Percentiles rank a stretch among this genome's conserved stretches.
phyloP scores from a whole-genome alignment of 1,139 yeast genomes.

The Saccharomyces pastorianus region DNA sequence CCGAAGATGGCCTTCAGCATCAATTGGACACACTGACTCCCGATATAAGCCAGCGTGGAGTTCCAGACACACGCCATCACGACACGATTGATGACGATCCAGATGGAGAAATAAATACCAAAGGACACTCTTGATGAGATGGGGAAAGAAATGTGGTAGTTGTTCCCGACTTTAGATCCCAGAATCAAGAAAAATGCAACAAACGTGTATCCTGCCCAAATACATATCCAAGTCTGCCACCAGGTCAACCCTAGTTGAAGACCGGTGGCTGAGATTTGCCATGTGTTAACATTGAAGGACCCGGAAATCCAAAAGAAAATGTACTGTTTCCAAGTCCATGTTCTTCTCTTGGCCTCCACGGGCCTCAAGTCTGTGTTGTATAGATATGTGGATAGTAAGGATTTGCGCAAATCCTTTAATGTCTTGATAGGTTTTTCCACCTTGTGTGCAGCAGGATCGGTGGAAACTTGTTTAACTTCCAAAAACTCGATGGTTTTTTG shows the following conservation, averaged over 20 bases:
- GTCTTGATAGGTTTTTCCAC: neutral
- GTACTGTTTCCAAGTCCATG: slow-evolving; percentile 75
- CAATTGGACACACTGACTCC: slow-evolving; percentile 72
- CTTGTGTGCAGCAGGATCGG: slow-evolving; percentile 5
- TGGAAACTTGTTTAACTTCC: slow-evolving; percentile 11
- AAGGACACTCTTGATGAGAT: slow-evolving; percentile 64
- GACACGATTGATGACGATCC: slow-evolving; percentile 74
- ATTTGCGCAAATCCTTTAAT: neutral
- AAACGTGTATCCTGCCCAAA: slow-evolving; percentile 64
- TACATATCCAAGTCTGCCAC: slow-evolving; percentile 86
- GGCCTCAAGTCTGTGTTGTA: slow-evolving; percentile 70
- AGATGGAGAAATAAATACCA: slow-evolving; percentile 69
- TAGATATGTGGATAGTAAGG: slow-evolving; percentile 45
- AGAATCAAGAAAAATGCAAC: slow-evolving; percentile 55
- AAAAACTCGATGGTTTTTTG: slow-evolving; percentile 7
- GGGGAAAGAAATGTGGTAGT: slow-evolving; percentile 71
- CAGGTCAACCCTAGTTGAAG: slow-evolving; percentile 64
- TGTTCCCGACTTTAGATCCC: slow-evolving; percentile 64
- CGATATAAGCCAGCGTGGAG: slow-evolving; percentile 72
- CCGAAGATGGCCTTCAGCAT: slow-evolving; percentile 65
- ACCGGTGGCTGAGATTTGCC: slow-evolving; percentile 87
- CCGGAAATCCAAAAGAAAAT: slow-evolving; percentile 80
- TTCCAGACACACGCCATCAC: slow-evolving; percentile 83
- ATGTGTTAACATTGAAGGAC: slow-evolving; percentile 77
- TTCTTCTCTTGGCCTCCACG: slow-evolving; percentile 51